Conservation (phyloP, 768 basidiomycete species). For the Dictyophora rubrovolvata region DNA sequence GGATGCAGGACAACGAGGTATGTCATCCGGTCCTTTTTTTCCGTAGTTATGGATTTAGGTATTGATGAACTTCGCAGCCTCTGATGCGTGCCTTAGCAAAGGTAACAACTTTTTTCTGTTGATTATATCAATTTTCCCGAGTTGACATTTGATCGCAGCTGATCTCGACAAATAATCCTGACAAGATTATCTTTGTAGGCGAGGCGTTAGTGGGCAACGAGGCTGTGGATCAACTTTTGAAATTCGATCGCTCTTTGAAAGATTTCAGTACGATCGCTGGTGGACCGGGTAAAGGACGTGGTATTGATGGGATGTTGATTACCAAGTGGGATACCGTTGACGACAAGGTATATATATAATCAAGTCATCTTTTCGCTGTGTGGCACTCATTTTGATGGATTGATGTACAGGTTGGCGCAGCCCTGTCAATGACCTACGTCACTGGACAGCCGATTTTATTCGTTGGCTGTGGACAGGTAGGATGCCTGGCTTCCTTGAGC, state of each 20-base stretch:
- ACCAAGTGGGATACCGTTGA: slow-evolving; percentile 99
- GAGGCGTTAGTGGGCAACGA: slow-evolving; percentile 98
- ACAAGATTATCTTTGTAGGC: slow-evolving; percentile 97
- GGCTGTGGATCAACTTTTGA: slow-evolving; percentile 93
- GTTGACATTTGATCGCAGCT: slow-evolving; percentile 37
- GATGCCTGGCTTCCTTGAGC: slow-evolving; percentile 16
- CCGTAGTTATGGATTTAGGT: neutral
- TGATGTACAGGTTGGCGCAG: slow-evolving; percentile 79
- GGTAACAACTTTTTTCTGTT: slow-evolving; percentile 27
- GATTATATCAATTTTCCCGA: neutral
- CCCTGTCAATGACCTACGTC: slow-evolving; percentile 97
- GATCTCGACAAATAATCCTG: slow-evolving; percentile 86
- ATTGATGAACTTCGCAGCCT: slow-evolving; percentile 38
- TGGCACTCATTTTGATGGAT: slow-evolving; percentile 7
- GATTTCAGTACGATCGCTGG: slow-evolving; percentile 76
- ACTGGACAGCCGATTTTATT: slow-evolving; percentile 98
- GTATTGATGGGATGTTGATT: slow-evolving; percentile 96
- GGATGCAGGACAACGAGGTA: slow-evolving; percentile 99
- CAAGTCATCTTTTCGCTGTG: neutral
- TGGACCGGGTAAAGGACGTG: slow-evolving; percentile 62
- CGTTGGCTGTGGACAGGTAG: slow-evolving; percentile 92
- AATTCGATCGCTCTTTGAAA: slow-evolving; percentile 88
- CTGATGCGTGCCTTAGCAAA: slow-evolving; percentile 98
- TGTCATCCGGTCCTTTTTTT: slow-evolving; percentile 10
- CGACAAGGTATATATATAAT: slow-evolving; percentile 59